Base-by-base conservation (phyloP, 2,329 filamentous ascomycete species). In the Aureobasidium musti region DNA sequence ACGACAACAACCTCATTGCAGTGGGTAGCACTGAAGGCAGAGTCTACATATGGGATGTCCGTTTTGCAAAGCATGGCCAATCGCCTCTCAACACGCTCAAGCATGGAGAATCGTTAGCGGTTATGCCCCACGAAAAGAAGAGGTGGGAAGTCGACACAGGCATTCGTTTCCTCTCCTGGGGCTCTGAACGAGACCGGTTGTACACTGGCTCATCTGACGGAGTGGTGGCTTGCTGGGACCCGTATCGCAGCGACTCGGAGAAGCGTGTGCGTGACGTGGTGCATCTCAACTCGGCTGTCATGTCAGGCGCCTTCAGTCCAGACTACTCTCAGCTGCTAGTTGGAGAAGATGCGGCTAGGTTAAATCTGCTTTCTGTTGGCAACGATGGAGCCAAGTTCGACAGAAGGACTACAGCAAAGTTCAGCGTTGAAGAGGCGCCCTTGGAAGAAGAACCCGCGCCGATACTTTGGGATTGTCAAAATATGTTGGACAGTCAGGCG, bases 181-280 rank as follows among this genome's bases (percentile, higher is more conserved):
- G 83, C 7, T 74, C 81, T 4, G 80, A 79, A 5, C 77, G 80
- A 21, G 79, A 80, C 7, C 78, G 84, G 1, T 78, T 88, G 10
- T 87, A 84, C 72, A 86, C 83, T 28, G 86, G 86, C 19, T 84
- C 83, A 6, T 87, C 86, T 5, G 86, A 89, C 72, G 86, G 86
- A 3, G 76, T 83, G 0, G 76, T 89, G 45, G 87, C 87, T 67
- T 77, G 79, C 3, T 89, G 86, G 86, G 81, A 88, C 72, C 82
- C 86, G 2, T 80, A 82, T 52, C 79, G 79, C 11, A 78, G 83
- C 1, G 73, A 79, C 0, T 79, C 83, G 52, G 81, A 87, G 73
- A 80, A 79, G 0, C 79, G 82, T 39, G 74, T 86, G 26, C 77
- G 80, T n/a, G 81, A 88, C 67, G 74, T 84, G 1, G 78, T 79